phyloP scores from a whole-genome alignment of 345 rosid genomes.

The Syzygium grande region DNA sequence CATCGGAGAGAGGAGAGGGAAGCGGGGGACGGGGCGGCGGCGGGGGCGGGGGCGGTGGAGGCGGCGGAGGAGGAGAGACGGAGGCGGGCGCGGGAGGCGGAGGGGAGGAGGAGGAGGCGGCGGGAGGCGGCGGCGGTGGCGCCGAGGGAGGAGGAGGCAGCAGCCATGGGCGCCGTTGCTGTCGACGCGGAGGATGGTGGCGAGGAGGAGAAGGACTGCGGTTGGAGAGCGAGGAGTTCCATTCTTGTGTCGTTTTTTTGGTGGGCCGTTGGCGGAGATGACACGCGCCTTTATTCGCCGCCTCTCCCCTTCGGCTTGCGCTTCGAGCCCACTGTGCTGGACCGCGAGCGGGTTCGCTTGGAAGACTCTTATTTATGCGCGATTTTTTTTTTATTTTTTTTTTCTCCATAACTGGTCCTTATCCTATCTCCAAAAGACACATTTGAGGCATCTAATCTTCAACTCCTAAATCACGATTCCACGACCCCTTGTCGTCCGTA shows the following conservation, averaged over 20 bases:
- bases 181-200: slow-evolving; percentile 2
- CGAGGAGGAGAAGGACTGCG: background rate
- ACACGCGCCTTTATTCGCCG: background rate
- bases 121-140: slow-evolving; percentile 49
- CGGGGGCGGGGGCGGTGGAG: slow-evolving; percentile 14
- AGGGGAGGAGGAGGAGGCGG: slow-evolving; percentile 42
- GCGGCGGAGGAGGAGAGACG: slow-evolving; percentile 15
- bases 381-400: background rate
- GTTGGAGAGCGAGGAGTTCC: background rate
- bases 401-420: background rate
- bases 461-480: background rate
- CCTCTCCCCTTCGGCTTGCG: background rate
- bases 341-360: background rate
- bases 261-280: background rate
- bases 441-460: background rate
- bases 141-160: slow-evolving; percentile 32
- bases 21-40: slow-evolving; percentile 10
- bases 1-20: slow-evolving; percentile 35
- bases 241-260: background rate
- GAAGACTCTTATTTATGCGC: background rate
- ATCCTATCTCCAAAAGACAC: background rate
- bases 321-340: background rate
- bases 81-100: slow-evolving; percentile 30
- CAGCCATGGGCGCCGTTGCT: slow-evolving; percentile 7
- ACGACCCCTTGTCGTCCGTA: background rate